Evolutionary conservation across 257 asterid genomes (phyloP).

Genomic region (Haberlea rhodopensis): DNA sequence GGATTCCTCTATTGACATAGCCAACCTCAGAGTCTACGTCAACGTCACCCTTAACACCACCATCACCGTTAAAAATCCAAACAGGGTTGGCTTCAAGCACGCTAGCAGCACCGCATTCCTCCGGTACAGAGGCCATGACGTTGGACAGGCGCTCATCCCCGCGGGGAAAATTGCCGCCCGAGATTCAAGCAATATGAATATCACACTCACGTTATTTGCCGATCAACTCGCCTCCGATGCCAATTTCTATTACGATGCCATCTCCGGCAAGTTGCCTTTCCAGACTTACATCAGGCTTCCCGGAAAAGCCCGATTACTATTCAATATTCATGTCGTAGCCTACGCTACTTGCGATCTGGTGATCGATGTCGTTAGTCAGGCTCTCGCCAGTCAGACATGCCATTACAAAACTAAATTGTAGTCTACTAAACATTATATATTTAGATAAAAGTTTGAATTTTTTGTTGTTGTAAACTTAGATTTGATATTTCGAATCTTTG

Average conservation of each 20-base stretch:
- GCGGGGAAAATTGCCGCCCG: slow-evolving; percentile 54
- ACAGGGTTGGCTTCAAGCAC: slow-evolving; percentile 59
- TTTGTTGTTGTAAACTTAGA: background rate
- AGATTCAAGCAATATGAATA: slow-evolving; percentile 36
- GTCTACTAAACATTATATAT: background rate
- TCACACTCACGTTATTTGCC: slow-evolving; percentile 56
- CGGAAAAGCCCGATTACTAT: slow-evolving; percentile 47
- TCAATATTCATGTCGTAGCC: slow-evolving; percentile 47
- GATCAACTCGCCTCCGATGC: slow-evolving; percentile 52
- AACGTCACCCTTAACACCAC: slow-evolving; percentile 42
- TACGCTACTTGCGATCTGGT: slow-evolving; percentile 50
- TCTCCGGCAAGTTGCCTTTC: slow-evolving; percentile 41
- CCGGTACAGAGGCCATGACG: slow-evolving; percentile 46
- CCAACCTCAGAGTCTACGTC: slow-evolving; percentile 33
- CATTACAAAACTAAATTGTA: slow-evolving; percentile 53
- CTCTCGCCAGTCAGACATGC: slow-evolving; percentile 44
- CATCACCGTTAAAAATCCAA: slow-evolving; percentile 53
- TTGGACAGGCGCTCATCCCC: slow-evolving; percentile 59
- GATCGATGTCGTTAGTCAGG: slow-evolving; percentile 32
- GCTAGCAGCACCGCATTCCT: slow-evolving; percentile 40
- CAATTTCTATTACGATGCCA: slow-evolving; percentile 38
- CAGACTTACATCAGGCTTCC: slow-evolving; percentile 38
- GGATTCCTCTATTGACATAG: slow-evolving; percentile 40
- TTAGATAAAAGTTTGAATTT: background rate
- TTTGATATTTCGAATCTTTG: background rate